Base-by-base conservation (phyloP, 768 basidiomycete species). In the Leucosporidium yakuticum region DNA sequence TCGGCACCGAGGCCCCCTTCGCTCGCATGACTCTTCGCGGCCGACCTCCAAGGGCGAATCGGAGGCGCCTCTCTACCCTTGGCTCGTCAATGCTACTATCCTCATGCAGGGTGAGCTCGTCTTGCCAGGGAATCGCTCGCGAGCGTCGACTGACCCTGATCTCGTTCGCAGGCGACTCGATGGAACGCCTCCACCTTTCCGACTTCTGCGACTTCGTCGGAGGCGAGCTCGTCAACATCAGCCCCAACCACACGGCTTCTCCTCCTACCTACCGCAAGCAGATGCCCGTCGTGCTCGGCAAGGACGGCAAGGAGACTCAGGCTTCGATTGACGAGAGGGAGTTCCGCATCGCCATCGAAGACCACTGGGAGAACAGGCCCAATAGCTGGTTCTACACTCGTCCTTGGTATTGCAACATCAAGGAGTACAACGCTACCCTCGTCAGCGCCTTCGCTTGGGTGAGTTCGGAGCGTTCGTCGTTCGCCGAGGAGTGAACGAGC, bases 161-260 rank as follows among this genome's bases (percentile, higher is more conserved):
- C 19, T 60, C 47, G 6, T 21, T 21, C 32, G 19, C 57, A 72
- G 71, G 71, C 31, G 71, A 72, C 62, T 72, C 71, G 59, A 72
- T 72, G 64, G 71, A 72, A 25, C 71, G 71, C 0, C 60, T 72
- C 1, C 71, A 72, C 32, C 56, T 68, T 1, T 31, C 58, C 62
- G 71, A 72, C 32, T 68, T 72, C 57, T 72, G 71, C 51, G 65
- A 67, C 51, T 49, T 72, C 49, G 53, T 72, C 36, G 71, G 71
- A 21, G 71, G 71, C 25, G 27, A 57, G 31, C 39, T 63, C 53
- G 51, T 49, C 54, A 69, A 69, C 62, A 69, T 72, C 58, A 4
- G 27, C 27, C 71, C 71, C 9, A 56, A 61, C 2, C 71, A 72
- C 56, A 59, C 64, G 29, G 71, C 68, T 29, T 66, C 68, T 4